These are phyloP conservation scores for Apiotrichum mycotoxinovorans DNA, from an alignment of 1,284 basidiomycete genomes.

Conservation along the genomic window DNA sequence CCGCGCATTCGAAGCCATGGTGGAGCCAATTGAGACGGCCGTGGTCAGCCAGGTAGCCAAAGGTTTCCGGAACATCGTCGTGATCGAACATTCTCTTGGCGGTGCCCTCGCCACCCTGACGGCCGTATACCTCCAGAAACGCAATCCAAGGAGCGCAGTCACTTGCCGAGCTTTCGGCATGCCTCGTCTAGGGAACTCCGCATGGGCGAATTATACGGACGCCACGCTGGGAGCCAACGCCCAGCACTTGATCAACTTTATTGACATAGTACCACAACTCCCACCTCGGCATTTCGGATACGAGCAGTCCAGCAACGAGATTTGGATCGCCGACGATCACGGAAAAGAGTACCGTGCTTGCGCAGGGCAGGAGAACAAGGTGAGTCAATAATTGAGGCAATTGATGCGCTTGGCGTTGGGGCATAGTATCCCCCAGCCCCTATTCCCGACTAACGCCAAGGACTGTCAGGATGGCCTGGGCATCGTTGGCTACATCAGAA, in stretches of 20 bases:
- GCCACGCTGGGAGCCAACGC: conserved; percentile 11
- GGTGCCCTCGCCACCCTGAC: background rate
- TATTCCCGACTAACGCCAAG: background rate
- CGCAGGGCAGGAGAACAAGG: background rate
- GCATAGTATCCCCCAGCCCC: too few species aligned
- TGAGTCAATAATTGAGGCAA: too few species aligned
- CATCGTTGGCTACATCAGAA: background rate
- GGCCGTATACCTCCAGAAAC: background rate
- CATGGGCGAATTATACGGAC: background rate
- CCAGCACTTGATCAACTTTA: conserved; percentile 25
- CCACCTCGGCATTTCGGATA: conserved; percentile 10
- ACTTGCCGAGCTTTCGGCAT: background rate
- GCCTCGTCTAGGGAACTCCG: background rate
- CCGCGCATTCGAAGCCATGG: background rate
- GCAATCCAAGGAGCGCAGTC: background rate
- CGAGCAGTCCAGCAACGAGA: background rate
- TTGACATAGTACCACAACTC: conserved; percentile 26
- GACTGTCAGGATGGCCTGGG: background rate
- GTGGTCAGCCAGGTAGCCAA: background rate
- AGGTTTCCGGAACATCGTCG: background rate
- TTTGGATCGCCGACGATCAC: background rate
- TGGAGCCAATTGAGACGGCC: background rate
- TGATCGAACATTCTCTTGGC: conserved; percentile 2
- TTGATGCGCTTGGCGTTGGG: too few species aligned
- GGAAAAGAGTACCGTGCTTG: background rate